Percentiles rank a stretch among this genome's conserved stretches.
Conservation (phyloP, 352 stramenopile species). For the Globisporangium sylvaticum region DNA sequence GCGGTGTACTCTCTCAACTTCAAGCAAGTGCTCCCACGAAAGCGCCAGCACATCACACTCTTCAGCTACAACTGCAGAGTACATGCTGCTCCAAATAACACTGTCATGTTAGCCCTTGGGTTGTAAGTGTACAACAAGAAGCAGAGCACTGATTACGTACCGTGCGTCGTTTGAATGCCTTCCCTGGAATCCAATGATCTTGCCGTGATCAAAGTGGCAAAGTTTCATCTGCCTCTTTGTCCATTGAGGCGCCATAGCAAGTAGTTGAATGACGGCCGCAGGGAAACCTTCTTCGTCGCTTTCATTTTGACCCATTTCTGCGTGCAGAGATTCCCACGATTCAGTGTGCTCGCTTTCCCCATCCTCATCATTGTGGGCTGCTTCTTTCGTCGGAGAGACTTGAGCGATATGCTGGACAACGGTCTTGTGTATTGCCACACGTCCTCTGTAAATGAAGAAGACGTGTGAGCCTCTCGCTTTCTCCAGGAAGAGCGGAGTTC, state of each 20-base stretch:
- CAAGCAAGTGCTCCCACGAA: constrained; percentile 28
- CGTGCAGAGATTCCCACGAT: constrained; percentile 5
- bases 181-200: constrained; percentile 13
- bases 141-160: neutral
- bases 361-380: neutral
- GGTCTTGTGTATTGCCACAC: constrained; percentile 24
- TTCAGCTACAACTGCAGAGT: constrained; percentile 21
- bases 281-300: neutral
- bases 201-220: constrained; percentile 2
- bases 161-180: neutral
- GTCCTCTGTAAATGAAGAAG: constrained; percentile 26
- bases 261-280: neutral
- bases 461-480: constrained; percentile 15
- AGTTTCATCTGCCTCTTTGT: constrained; percentile 11
- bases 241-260: neutral
- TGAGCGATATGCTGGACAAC: constrained; percentile 14
- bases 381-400: neutral
- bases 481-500: constrained; percentile 32
- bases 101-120: neutral
- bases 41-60: constrained; percentile 26
- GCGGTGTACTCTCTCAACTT: constrained; percentile 27
- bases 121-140: neutral
- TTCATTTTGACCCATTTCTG: neutral
- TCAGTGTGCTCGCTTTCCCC: neutral
- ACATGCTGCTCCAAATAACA: constrained; percentile 15